phyloP scores from a whole-genome alignment of 2,329 filamentous ascomycete genomes.

The Curvularia verruculosa region DNA sequence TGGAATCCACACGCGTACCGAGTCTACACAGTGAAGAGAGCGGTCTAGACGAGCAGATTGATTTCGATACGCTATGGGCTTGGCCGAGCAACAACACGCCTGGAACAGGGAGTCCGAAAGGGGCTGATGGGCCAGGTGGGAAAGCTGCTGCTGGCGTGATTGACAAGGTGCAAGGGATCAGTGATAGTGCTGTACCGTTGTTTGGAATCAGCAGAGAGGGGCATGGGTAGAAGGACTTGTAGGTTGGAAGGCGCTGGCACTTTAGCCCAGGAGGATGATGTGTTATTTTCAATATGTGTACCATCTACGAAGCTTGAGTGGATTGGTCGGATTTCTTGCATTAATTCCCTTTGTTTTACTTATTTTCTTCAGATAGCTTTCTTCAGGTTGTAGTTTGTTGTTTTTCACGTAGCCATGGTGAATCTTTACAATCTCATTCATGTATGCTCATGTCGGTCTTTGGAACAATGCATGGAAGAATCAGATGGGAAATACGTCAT shows the following conservation, averaged over 20 bases:
- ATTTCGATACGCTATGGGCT: constrained; percentile 51
- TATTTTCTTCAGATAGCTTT: background rate
- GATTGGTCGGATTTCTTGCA: background rate
- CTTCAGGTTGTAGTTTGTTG: background rate
- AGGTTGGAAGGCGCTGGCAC: background rate
- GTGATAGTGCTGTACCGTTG: constrained; percentile 25
- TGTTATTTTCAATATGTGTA: background rate
- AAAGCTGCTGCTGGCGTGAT: constrained; percentile 10
- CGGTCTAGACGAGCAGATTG: constrained; percentile 49
- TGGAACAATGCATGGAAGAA: background rate
- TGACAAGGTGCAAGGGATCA: constrained; percentile 35
- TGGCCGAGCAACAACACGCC: constrained; percentile 49
- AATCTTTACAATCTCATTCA: background rate
- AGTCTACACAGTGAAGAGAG: constrained; percentile 43
- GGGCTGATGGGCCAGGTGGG: constrained; percentile 6
- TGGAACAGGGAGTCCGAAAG: constrained; percentile 37
- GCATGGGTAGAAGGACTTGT: background rate
- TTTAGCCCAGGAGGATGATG: background rate
- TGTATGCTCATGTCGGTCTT: background rate
- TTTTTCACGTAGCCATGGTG: background rate
- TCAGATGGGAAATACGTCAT: background rate
- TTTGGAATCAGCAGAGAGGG: constrained; percentile 35
- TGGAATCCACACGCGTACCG: constrained; percentile 43
- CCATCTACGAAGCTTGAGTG: background rate
- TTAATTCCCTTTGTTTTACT: background rate